Base-by-base conservation (phyloP, 164 flowering plant species). In the Echeveria elegans region DNA sequence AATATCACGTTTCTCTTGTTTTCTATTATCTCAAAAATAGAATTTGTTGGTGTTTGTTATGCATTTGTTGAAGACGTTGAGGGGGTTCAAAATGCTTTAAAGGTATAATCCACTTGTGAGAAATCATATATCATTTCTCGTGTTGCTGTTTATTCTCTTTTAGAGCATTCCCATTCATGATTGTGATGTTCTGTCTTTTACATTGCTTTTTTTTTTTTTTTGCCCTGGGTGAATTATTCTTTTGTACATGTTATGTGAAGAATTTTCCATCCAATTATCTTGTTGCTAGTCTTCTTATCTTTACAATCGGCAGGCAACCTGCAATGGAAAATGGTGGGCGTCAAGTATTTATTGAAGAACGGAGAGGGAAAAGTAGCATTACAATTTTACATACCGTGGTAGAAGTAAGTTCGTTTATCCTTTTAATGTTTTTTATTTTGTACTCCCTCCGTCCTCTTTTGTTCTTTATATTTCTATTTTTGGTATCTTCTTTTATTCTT, bases 41-140 rank as follows among this genome's bases (percentile, higher is more conserved):
- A 90, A 96, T 96, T 89, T 72, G 66, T 87, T 70, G 90, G 84
- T 66, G 75, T 79, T 58, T 85, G 83, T 75, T 87, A 79, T 80
- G 92, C 89, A 32, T 87, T 87, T 73, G 82, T 87, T 62, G 92
- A 83, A 81, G 89, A 87, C 69, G 65, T 69, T 15, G 2, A 68
- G 68, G 77, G 80, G 24, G 92, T 78, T 64, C 82, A 82, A 53
- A 84, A 79, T 76, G 92, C 92, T 48, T 63, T 87, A 45, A 77
- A 83, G 88, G 92, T 87, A 41, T 66, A 76, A 28, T 38, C 41
- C 38, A 63, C 15, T 63, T 63, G 5, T 2, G 1, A n/a, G n/a
- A 4, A 36, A 10, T 41, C 21, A 62, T 52, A 29, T 28, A 56
- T 6, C 6, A 56, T 26, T 29, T 26, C 16, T n/a, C n/a, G n/a